Percentiles rank a stretch among this genome's conserved stretches.
phyloP scores from a whole-genome alignment of 2,329 filamentous ascomycete genomes.

The Curvularia sp. region DNA sequence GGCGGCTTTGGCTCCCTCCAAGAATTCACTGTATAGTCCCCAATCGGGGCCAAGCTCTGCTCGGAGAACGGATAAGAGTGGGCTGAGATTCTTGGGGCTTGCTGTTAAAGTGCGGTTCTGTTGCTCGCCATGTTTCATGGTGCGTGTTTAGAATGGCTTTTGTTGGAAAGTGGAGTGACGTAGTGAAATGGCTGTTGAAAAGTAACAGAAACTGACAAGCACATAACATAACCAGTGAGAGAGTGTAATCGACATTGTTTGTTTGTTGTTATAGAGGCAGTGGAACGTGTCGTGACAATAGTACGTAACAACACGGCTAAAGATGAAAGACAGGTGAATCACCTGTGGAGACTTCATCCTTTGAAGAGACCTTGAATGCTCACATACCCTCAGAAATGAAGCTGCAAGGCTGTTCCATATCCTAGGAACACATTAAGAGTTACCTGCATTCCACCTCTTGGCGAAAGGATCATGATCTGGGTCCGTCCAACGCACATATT shows the following conservation, averaged over 20 bases:
- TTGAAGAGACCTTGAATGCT: not conserved
- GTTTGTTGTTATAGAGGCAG: not conserved
- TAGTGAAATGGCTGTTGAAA: not conserved
- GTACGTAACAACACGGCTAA: not conserved
- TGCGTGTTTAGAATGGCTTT: not conserved
- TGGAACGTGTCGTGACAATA: not conserved
- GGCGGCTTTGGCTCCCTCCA: slow-evolving; percentile 13
- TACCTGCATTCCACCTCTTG: slow-evolving; percentile 30
- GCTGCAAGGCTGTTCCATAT: not conserved
- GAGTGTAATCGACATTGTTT: not conserved
- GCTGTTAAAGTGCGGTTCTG: not conserved
- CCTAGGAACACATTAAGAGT: not conserved
- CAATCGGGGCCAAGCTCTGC: slow-evolving; percentile 20
- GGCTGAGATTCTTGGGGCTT: not conserved
- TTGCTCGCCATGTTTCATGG: not conserved
- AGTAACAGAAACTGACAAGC: not conserved
- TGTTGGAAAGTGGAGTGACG: not conserved
- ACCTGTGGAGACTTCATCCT: not conserved
- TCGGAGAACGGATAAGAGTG: slow-evolving; percentile 12
- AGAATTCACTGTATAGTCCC: slow-evolving; percentile 26
- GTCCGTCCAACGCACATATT: slow-evolving; percentile 64
- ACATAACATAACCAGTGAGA: not conserved
- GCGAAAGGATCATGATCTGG: slow-evolving; percentile 63
- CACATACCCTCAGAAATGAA: not conserved
- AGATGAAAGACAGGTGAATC: not conserved